phyloP scores from a whole-genome alignment of 2,329 filamentous ascomycete genomes.

The Ophiosphaerella korrae region DNA sequence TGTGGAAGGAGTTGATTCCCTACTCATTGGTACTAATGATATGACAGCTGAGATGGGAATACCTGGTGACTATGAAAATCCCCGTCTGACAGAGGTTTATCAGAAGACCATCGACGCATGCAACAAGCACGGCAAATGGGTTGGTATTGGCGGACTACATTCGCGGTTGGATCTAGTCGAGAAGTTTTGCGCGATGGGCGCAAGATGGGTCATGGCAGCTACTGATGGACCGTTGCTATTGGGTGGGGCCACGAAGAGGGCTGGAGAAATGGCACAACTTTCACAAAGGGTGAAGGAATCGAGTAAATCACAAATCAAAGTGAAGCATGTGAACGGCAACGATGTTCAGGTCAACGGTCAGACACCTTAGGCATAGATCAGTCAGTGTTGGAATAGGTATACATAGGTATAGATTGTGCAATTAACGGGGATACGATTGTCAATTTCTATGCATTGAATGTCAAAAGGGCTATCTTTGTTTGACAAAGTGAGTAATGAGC shows the following conservation, averaged over 20 bases:
- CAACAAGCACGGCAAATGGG: conserved; percentile 47
- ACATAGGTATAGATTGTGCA: too few species aligned
- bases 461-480: too few species aligned
- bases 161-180: conserved; percentile 50
- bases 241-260: conserved; percentile 44
- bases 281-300: conserved; percentile 11
- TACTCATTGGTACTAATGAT: conserved; percentile 54
- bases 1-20: conserved; percentile 50
- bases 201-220: conserved; percentile 47
- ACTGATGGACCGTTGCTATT: conserved; percentile 46
- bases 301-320: background rate
- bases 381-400: too few species aligned
- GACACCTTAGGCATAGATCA: too few species aligned
- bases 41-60: conserved; percentile 52
- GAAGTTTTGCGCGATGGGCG: conserved; percentile 48
- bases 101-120: conserved; percentile 47
- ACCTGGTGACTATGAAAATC: conserved; percentile 49
- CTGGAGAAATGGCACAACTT: conserved; percentile 25
- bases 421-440: too few species aligned
- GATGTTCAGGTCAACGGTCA: background rate
- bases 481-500: too few species aligned
- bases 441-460: too few species aligned
- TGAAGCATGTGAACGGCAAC: background rate
- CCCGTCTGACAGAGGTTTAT: conserved; percentile 25
- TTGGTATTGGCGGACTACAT: conserved; percentile 51